These are phyloP conservation scores for Raffaelea arxii DNA, from an alignment of 2,329 filamentous ascomycete genomes.

Conservation along the genomic window DNA sequence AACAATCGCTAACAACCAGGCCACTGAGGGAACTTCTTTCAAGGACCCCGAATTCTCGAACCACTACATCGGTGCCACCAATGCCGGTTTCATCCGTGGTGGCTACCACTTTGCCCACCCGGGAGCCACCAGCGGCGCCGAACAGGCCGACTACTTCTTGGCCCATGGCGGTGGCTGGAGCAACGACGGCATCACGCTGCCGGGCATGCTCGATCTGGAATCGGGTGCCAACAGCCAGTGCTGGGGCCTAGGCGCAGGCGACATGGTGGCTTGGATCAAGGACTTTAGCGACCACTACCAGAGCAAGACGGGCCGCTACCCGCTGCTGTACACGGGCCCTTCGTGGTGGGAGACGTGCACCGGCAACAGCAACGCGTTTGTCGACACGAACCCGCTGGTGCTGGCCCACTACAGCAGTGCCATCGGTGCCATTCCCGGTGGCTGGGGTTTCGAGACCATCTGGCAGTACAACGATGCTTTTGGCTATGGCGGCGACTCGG, in stretches of 20 bases:
- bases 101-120: constrained; percentile 48
- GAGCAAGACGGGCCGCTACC: constrained; percentile 32
- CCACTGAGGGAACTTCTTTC: constrained; percentile 41
- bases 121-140: constrained; percentile 28
- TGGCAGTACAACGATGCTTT: constrained; percentile 44
- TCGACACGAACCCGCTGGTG: constrained; percentile 34
- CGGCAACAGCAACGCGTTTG: constrained; percentile 36
- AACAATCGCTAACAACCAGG: no score
- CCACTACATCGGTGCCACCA: constrained; percentile 40
- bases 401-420: constrained; percentile 33
- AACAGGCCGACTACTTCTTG: constrained; percentile 42
- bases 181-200: constrained; percentile 22
- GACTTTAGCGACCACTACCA: constrained; percentile 44
- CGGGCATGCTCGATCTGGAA: constrained; percentile 48
- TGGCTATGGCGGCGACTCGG: constrained; percentile 40
- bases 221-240: constrained; percentile 29
- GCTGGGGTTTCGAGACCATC: constrained; percentile 42
- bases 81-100: constrained; percentile 42
- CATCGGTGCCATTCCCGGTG: constrained; percentile 35
- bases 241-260: constrained; percentile 32
- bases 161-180: constrained; percentile 44
- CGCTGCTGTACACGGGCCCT: constrained; percentile 42
- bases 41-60: constrained; percentile 33
- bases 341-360: constrained; percentile 46
- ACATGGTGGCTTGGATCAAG: constrained; percentile 42